A percentile compares a stretch with the other conserved stretches of the same genome.
These are phyloP conservation scores for Aspergillus incahuasiensis DNA, from an alignment of 495 filamentous ascomycete species.

Conservation along the genomic window DNA sequence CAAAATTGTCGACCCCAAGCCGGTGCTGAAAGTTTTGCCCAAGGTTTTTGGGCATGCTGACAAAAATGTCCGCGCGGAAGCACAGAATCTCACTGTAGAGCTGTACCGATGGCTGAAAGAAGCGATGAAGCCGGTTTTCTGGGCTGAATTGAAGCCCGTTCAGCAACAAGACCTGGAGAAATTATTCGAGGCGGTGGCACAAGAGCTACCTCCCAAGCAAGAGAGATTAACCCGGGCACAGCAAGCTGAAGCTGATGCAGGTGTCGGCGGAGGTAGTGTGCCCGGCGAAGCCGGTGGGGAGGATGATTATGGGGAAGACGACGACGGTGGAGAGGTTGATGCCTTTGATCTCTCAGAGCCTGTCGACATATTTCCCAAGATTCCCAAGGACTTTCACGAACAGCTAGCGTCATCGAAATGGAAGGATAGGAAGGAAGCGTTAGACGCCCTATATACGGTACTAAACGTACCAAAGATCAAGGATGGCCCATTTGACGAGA, in stretches of 20 bases:
- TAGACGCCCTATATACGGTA: slow-evolving; percentile 72
- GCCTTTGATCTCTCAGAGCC: slow-evolving; percentile 87
- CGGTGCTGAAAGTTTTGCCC: slow-evolving; percentile 82
- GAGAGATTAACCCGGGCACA: slow-evolving; percentile 85
- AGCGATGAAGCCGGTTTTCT: slow-evolving; percentile 97
- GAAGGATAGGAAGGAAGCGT: slow-evolving; percentile 95
- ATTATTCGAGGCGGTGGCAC: slow-evolving; percentile 86
- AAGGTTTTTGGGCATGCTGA: slow-evolving; percentile 95
- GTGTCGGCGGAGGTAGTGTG: slow-evolving; percentile 55
- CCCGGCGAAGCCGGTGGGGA: slow-evolving; percentile 47
- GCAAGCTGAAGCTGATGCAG: slow-evolving; percentile 67
- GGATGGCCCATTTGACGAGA: slow-evolving; percentile 81
- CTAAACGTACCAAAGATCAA: slow-evolving; percentile 90
- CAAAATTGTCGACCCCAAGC: slow-evolving; percentile 94
- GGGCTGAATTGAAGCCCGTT: slow-evolving; percentile 90
- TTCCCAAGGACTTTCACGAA: slow-evolving; percentile 77
- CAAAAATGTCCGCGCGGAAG: slow-evolving; percentile 96
- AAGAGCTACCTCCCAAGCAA: slow-evolving; percentile 83
- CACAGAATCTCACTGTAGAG: slow-evolving; percentile 86
- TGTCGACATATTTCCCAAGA: slow-evolving; percentile 78
- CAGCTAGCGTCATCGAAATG: slow-evolving; percentile 85
- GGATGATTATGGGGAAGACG: slow-evolving; percentile 62
- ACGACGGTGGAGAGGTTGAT: slow-evolving; percentile 68
- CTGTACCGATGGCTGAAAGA: slow-evolving; percentile 97
- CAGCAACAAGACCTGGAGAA: slow-evolving; percentile 94